A percentile compares a stretch with the other conserved stretches of the same genome.
phyloP scores from a whole-genome alignment of 2,329 filamentous ascomycete genomes.

The Colletotrichum sp. region DNA sequence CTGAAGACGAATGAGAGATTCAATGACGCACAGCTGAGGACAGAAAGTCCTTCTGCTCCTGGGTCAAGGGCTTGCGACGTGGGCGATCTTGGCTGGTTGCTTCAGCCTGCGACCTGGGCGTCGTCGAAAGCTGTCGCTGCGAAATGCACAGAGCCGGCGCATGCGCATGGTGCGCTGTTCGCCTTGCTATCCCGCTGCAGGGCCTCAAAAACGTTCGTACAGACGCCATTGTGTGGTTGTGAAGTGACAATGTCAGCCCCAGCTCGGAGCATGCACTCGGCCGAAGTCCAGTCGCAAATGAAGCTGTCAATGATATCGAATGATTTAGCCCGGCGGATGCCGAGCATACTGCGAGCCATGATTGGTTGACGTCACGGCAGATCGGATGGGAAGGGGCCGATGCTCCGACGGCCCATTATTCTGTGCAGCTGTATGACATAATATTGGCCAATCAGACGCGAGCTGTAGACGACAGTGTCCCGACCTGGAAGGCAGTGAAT shows the following conservation, averaged over 20 bases:
- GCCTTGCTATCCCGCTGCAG: neutral
- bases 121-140: constrained; percentile 7
- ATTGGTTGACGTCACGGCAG: constrained; percentile 9
- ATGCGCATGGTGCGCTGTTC: neutral
- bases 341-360: neutral
- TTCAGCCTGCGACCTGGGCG: constrained; percentile 3
- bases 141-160: neutral
- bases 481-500: constrained; percentile 7
- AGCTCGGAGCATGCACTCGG: neutral
- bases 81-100: neutral
- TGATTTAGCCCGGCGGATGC: neutral
- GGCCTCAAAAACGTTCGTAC: neutral
- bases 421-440: constrained; percentile 21
- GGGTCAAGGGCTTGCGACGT: constrained; percentile 66
- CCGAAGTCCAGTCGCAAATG: neutral
- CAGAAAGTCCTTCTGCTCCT: constrained; percentile 76
- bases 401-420: neutral
- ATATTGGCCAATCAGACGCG: constrained; percentile 20
- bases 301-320: constrained; percentile 21
- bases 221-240: constrained; percentile 12
- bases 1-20: neutral
- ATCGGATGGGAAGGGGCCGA: constrained; percentile 12
- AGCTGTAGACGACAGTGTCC: neutral
- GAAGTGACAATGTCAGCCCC: neutral
- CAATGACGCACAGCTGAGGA: constrained; percentile 67